Percentiles rank a stretch among this genome's conserved stretches.
phyloP scores from a whole-genome alignment of 2,329 filamentous ascomycete genomes.

The Alternaria gansuensis region DNA sequence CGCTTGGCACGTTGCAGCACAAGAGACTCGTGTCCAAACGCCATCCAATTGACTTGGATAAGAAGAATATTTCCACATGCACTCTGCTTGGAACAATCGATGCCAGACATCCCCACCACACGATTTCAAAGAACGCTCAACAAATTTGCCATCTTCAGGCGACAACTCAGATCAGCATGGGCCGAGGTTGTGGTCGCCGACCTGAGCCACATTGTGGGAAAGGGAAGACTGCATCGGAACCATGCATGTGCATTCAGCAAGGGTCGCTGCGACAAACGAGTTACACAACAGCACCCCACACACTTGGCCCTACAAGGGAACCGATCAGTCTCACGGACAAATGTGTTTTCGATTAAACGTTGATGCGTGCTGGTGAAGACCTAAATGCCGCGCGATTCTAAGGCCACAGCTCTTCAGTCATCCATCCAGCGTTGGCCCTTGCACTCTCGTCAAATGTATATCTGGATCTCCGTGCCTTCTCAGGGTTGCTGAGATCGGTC shows the following conservation, averaged over 20 bases:
- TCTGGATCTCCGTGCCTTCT: slow-evolving; percentile 69
- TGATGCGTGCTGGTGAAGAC: neutral
- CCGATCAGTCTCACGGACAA: neutral
- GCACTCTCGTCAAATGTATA: slow-evolving; percentile 67
- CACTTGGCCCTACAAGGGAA: neutral
- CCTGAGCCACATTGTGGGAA: slow-evolving; percentile 40
- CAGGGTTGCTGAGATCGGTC: slow-evolving; percentile 74
- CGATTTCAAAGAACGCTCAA: slow-evolving; percentile 5
- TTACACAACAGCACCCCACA: slow-evolving; percentile 10
- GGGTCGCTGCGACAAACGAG: slow-evolving; percentile 4
- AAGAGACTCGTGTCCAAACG: neutral
- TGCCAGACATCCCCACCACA: too few species aligned
- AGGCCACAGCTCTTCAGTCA: slow-evolving; percentile 54
- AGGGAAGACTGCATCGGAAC: slow-evolving; percentile 25
- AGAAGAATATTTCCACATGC: neutral
- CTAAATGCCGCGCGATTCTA: slow-evolving; percentile 20
- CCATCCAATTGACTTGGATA: neutral
- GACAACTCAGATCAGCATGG: slow-evolving; percentile 4
- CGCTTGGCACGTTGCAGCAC: neutral
- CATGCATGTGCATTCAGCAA: slow-evolving; percentile 10
- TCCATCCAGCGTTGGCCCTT: slow-evolving; percentile 64
- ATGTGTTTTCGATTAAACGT: neutral
- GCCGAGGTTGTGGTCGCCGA: slow-evolving; percentile 36
- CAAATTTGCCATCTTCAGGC: neutral
- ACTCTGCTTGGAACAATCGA: neutral